These are phyloP conservation scores for Colletotrichum liriopes DNA, from an alignment of 2,329 filamentous ascomycete species.

Conservation along the genomic window DNA sequence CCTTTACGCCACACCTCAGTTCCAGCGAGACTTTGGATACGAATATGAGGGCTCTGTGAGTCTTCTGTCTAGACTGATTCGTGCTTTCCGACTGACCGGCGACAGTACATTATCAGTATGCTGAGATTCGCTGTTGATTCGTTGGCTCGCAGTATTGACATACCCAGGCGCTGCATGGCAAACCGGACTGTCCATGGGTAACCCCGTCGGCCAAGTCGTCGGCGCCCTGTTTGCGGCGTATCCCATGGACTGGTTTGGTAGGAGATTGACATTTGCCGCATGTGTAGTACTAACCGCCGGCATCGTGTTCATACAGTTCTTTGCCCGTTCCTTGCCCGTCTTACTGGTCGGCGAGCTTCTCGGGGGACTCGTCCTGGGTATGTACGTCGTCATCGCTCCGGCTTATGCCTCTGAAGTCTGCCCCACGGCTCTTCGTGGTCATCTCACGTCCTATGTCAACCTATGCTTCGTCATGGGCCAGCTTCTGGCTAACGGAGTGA, in stretches of 20 bases:
- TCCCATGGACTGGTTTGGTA: constrained; percentile 62
- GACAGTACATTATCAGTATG: constrained; percentile 54
- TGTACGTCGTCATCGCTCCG: constrained; percentile 72
- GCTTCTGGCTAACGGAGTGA: constrained; percentile 66
- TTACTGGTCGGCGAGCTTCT: constrained; percentile 75
- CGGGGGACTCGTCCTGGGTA: constrained; percentile 73
- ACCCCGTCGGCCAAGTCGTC: constrained; percentile 70
- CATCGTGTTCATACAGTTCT: constrained; percentile 76
- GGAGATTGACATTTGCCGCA: constrained; percentile 60
- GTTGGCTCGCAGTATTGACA: not conserved
- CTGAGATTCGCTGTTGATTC: not conserved
- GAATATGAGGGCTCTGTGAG: constrained; percentile 57
- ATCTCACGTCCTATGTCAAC: constrained; percentile 73
- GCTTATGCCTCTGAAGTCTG: constrained; percentile 75
- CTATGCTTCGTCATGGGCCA: constrained; percentile 76
- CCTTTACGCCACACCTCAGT: constrained; percentile 73
- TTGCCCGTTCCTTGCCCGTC: constrained; percentile 68
- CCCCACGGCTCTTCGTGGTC: constrained; percentile 70
- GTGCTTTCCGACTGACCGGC: constrained; percentile 1
- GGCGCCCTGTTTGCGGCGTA: constrained; percentile 67
- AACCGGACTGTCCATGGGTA: constrained; percentile 66
- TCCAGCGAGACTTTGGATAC: constrained; percentile 71
- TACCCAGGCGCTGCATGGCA: constrained; percentile 60
- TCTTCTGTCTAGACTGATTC: not conserved
- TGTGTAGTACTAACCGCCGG: constrained; percentile 63